Percentiles rank a stretch among this genome's conserved stretches.
These are phyloP conservation scores for Mucor irregularis DNA, from an alignment of 371 early-diverging fungal species.

Conservation along the genomic window DNA sequence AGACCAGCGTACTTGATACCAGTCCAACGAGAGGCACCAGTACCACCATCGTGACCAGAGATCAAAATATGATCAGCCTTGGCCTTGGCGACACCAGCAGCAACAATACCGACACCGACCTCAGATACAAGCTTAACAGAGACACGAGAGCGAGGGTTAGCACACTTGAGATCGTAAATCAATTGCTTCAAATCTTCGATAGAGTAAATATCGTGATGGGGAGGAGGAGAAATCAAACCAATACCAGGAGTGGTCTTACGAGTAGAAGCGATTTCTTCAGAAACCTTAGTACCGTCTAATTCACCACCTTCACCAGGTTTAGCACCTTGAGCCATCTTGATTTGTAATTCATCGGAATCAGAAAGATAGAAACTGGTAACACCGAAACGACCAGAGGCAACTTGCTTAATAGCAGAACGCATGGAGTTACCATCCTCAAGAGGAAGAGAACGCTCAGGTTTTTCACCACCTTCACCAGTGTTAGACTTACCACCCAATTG, in stretches of 20 bases:
- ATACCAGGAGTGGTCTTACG: slow-evolving; percentile 96
- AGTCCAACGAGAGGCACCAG: slow-evolving; percentile 97
- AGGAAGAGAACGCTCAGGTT: slow-evolving; percentile 76
- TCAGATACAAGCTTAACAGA: slow-evolving; percentile 97
- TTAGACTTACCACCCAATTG: slow-evolving; percentile 93
- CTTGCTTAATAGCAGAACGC: slow-evolving; percentile 97
- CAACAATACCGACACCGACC: slow-evolving; percentile 96
- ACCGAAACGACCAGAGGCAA: slow-evolving; percentile 97
- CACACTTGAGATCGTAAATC: slow-evolving; percentile 94
- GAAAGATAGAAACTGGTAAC: slow-evolving; percentile 92
- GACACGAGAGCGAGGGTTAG: slow-evolving; percentile 88
- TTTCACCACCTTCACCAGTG: slow-evolving; percentile 98
- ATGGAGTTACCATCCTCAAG: slow-evolving; percentile 73
- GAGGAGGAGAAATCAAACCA: slow-evolving; percentile 94
- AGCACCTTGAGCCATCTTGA: slow-evolving; percentile 99
- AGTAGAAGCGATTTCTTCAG: slow-evolving; percentile 87
- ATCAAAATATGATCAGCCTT: slow-evolving; percentile 96
- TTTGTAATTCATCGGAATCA: slow-evolving; percentile 95
- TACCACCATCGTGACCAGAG: slow-evolving; percentile 97
- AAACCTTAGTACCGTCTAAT: slow-evolving; percentile 83
- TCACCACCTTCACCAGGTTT: slow-evolving; percentile 97
- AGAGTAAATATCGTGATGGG: slow-evolving; percentile 98
- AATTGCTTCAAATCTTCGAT: slow-evolving; percentile 97
- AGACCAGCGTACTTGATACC: slow-evolving; percentile 97
- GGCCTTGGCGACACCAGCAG: slow-evolving; percentile 96